Evolutionary conservation across 768 basidiomycete species (phyloP), one percentile per base, ranked within the genome.

Genomic region (Sistotremastrum suecicum): DNA sequence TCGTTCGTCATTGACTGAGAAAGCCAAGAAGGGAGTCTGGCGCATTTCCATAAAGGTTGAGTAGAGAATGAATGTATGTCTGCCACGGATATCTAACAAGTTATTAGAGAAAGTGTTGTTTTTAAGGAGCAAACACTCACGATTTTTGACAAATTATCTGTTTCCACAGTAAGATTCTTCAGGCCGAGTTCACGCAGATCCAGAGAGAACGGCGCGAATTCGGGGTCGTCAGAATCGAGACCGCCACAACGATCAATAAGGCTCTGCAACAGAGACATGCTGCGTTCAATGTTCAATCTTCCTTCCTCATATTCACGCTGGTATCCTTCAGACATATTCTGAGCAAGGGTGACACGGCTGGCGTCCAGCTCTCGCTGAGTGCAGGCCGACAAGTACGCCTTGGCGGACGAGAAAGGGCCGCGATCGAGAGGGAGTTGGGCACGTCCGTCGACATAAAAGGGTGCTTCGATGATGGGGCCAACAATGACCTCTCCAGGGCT

Each of bases 281-380:
- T 59, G 5, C 58, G 56, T 51, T 64, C 63, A 4, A 60, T 60
- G 33, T 49, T 55, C 34, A 59, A 42, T 37, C 58, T 52, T 29
- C 50, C 51, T 30, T 57, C 60, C 30, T 59, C 57, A 9, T 63
- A 50, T 12, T 56, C 50, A 3, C 49, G 53, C 42, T 63, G 58
- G 49, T 63, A 64, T 7, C 54, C 53, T 5, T 53, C 53, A 10
- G 60, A 57, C 4, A 60, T 57, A 35, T 58, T 58, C 42, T 60
- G 59, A 1, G 58, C 50, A 44, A 59, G 58, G 20, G 62, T 56
- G 29, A 53, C 56, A n/a, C 58, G 56, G 8, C 57, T 48, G 34
- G 52, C 57, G 10, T 62, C 63, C 30, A 62, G 51, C 46, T 64
- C 63, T 10, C 63, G 54, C 45, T 64, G 63, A 1, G 63, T 59